Base-by-base conservation (phyloP, 495 filamentous ascomycete genomes). In the Neurospora sp. region DNA sequence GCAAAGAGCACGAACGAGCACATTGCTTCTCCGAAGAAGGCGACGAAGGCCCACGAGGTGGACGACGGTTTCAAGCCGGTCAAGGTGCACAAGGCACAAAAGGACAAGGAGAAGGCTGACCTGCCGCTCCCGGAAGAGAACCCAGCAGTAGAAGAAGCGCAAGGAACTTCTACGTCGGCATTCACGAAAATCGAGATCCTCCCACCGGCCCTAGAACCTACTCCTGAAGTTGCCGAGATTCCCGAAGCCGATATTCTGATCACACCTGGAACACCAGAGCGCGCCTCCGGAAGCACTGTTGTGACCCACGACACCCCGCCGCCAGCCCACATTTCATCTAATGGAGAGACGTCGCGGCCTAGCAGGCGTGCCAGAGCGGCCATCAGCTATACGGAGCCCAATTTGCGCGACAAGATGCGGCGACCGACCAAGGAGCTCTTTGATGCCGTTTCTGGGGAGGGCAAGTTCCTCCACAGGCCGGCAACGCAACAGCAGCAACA, bases 321-420 rank as follows among this genome's bases (percentile, higher is more conserved):
- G n/a, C 84, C 87, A 1, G 79, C 82, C 38, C 87, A 90, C 72
- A 81, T 87, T 72, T 84, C 84, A 35, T 83, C 82, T 3, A 81
- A 78, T 8, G 86, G 84, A 68, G 83, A 86, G 42, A 84, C 83
- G 70, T 84, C 83, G 41, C 85, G 92, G 68, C 85, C 88, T 10
- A 89, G 87, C 59, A 84, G 93, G 37, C 88, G 93, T 73, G 86
- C 89, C 14, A 83, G 90, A 69, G 83, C 87, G 8, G 85, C 86
- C 39, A 86, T 97, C 68, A 96, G 92, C 82, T 97, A 97, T 78
- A 92, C 93, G 31, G 91, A 95, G 79, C 93, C 93, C 9, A 96
- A 92, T 76, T 83, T 97, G 40, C 86, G 92, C 70, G 91, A 90
- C 76, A 97, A 97, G 82, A 96, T 97, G 93, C 87, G 93, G 69